phyloP scores from a whole-genome alignment of 169 alveolate species.

The Plasmodium billcollinsi region DNA sequence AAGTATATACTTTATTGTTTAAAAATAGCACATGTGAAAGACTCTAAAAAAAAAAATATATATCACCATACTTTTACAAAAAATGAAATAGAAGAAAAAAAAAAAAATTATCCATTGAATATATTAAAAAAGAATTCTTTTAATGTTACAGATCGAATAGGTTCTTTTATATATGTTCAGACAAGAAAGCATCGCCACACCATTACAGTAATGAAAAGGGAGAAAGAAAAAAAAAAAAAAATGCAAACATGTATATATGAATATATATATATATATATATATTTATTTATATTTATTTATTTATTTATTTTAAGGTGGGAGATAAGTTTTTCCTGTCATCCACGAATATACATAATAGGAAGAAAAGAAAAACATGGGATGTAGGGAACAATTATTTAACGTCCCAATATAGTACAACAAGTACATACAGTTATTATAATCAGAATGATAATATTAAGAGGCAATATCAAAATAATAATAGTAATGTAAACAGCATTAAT shows the following conservation, averaged over 20 bases:
- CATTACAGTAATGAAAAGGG: constrained; percentile 25
- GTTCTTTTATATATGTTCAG: constrained; percentile 63
- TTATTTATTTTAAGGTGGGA: constrained; percentile 19
- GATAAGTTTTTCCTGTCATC: background rate
- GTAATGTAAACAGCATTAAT: background rate
- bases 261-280: constrained; percentile 5
- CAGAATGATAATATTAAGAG: background rate
- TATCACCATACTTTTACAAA: constrained; percentile 4
- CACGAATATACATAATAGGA: background rate
- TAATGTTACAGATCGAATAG: constrained; percentile 27
- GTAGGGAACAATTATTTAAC: constrained; percentile 1
- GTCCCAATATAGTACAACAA: background rate
- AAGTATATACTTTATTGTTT: constrained; percentile 51
- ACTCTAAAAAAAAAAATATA: constrained; percentile 14
- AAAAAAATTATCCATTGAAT: background rate
- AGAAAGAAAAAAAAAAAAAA: background rate
- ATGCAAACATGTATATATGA: background rate
- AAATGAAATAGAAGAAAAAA: constrained; percentile 3
- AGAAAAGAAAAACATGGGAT: constrained; percentile 56
- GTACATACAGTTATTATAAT: constrained; percentile 2
- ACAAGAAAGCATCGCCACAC: constrained; percentile 36
- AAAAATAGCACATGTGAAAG: constrained; percentile 17
- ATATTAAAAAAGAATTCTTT: background rate
- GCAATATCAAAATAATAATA: background rate
- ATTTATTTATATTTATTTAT: background rate